Conservation (phyloP, 2,329 filamentous ascomycete species). For the Xylogone sp. region DNA sequence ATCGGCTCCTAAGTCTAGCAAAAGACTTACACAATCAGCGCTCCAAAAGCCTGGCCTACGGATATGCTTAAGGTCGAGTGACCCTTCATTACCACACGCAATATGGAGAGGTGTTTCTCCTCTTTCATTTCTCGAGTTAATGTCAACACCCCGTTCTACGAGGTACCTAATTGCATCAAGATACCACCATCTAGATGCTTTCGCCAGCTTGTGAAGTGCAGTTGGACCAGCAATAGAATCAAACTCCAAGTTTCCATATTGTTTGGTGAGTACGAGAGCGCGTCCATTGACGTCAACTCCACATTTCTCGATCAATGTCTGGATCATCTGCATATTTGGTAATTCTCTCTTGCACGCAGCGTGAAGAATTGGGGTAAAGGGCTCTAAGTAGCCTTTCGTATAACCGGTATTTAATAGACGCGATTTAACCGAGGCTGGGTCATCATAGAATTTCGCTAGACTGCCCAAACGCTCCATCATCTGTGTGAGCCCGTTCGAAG, state of each 20-base stretch:
- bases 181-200: conserved; percentile 11
- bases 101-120: conserved; percentile 5
- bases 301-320: conserved; percentile 30
- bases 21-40: background rate
- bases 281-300: conserved; percentile 27
- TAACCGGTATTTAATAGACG: background rate
- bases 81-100: background rate
- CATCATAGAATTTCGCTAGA: conserved; percentile 6
- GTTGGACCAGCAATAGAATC: background rate
- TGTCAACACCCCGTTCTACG: conserved; percentile 7
- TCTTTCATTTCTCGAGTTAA: conserved; percentile 5
- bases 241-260: background rate
- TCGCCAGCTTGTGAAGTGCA: conserved; percentile 11
- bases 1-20: conserved; percentile 7
- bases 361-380: conserved; percentile 17
- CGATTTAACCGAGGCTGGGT: conserved; percentile 1
- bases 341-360: conserved; percentile 25
- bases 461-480: conserved; percentile 5
- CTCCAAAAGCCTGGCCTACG: background rate
- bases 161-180: conserved; percentile 11
- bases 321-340: conserved; percentile 32
- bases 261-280: conserved; percentile 1
- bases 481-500: conserved; percentile 8
- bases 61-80: background rate
- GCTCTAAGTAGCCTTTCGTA: conserved; percentile 1